These are phyloP conservation scores for Psidium friedrichsthalianum DNA, from an alignment of 345 rosid species.

Conservation along the genomic window DNA sequence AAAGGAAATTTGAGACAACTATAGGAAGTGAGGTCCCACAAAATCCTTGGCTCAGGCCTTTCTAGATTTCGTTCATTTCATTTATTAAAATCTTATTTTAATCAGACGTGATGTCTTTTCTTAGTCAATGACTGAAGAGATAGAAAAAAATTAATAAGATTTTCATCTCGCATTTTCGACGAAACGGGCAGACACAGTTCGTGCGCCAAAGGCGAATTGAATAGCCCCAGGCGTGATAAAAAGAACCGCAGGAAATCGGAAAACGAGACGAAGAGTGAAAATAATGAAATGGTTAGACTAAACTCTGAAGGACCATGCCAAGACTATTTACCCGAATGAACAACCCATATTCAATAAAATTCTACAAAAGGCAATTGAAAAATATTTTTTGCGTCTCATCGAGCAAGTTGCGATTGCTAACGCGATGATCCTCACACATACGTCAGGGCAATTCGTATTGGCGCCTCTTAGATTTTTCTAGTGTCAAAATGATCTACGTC, in stretches of 20 bases:
- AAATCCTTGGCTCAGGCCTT: not conserved
- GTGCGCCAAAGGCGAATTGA: not conserved
- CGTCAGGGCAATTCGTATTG: not conserved
- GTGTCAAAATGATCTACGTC: not conserved
- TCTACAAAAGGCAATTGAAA: not conserved
- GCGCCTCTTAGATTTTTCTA: no score
- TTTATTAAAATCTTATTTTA: not conserved
- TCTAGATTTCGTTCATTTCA: not conserved
- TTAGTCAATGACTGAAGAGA: not conserved
- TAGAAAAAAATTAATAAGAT: not conserved
- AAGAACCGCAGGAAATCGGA: not conserved
- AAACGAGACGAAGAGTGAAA: not conserved
- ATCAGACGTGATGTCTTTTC: not conserved
- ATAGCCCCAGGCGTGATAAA: not conserved
- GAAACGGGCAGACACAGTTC: not conserved
- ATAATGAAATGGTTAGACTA: not conserved
- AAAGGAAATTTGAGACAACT: not conserved
- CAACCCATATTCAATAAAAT: not conserved
- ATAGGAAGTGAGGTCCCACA: not conserved
- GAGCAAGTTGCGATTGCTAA: not conserved
- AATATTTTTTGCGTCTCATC: not conserved
- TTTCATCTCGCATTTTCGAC: not conserved
- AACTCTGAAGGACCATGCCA: not conserved
- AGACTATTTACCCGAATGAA: not conserved
- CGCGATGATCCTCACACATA: not conserved